These are phyloP conservation scores for Sordariomycetes sp. DNA, from an alignment of 2,329 filamentous ascomycete genomes.

Conservation along the genomic window DNA sequence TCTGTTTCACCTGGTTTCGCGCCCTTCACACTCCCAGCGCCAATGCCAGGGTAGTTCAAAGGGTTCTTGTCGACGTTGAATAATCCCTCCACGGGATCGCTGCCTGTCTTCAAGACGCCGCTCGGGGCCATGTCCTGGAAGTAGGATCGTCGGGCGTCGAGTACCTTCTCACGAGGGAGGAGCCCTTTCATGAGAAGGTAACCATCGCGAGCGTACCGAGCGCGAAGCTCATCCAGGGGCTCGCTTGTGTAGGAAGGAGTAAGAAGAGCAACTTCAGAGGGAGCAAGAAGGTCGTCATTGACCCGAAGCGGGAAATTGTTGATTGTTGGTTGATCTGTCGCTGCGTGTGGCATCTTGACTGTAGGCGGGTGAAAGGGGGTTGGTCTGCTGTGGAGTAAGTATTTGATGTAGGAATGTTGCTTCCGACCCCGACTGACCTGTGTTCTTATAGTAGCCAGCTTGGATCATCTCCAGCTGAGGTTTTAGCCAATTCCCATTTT, in stretches of 20 bases:
- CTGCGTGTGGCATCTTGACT: background rate
- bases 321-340: background rate
- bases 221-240: slow-evolving; percentile 36
- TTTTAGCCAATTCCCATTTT: too few species aligned
- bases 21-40: slow-evolving; percentile 37
- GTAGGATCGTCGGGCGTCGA: slow-evolving; percentile 40
- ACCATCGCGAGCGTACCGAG: slow-evolving; percentile 27
- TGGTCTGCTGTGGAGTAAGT: too few species aligned
- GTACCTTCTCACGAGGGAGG: slow-evolving; percentile 41
- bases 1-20: slow-evolving; percentile 30
- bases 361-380: too few species aligned
- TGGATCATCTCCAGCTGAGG: too few species aligned
- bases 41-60: slow-evolving; percentile 24
- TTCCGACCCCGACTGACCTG: too few species aligned
- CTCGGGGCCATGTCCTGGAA: slow-evolving; percentile 44
- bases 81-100: slow-evolving; percentile 40
- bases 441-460: too few species aligned
- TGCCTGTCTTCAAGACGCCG: slow-evolving; percentile 45
- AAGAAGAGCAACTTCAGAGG: slow-evolving; percentile 30
- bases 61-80: slow-evolving; percentile 21
- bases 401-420: too few species aligned
- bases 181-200: slow-evolving; percentile 48
- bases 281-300: slow-evolving; percentile 27
- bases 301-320: slow-evolving; percentile 9
- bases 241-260: slow-evolving; percentile 29